A percentile compares a stretch with the other conserved stretches of the same genome.
Conservation (phyloP, 1,284 basidiomycete species). For the Neonothopanus nambi region DNA sequence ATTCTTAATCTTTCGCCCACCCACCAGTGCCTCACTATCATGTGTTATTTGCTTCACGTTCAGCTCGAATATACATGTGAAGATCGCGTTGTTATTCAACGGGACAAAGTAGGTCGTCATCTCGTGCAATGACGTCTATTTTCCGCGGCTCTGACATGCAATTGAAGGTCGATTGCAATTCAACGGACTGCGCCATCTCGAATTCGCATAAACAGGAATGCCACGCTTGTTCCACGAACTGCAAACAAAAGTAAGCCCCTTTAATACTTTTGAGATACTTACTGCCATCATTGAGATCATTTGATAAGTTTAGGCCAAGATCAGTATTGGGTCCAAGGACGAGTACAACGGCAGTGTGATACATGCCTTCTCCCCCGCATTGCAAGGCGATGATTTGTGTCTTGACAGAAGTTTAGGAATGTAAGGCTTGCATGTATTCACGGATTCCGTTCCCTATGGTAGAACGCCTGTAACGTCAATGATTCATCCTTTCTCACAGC, state of each 20-base stretch:
- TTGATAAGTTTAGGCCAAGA: neutral
- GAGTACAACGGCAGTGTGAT: neutral
- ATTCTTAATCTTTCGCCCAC: no score
- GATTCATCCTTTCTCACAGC: no score
- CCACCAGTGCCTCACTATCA: neutral
- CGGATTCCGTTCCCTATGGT: no score
- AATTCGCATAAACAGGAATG: neutral
- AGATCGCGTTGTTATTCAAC: neutral
- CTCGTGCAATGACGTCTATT: neutral
- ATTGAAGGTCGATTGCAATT: slow-evolving; percentile 5
- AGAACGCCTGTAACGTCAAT: no score
- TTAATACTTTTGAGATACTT: neutral
- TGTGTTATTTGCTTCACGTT: slow-evolving; percentile 1
- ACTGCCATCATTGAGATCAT: neutral
- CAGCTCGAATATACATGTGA: neutral
- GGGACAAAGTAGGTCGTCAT: neutral
- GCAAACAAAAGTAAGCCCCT: neutral
- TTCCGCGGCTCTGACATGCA: no score
- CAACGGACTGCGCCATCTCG: neutral
- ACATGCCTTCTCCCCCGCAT: neutral
- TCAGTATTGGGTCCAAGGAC: neutral
- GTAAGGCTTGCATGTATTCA: no score
- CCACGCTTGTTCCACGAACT: neutral
- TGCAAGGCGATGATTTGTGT: neutral
- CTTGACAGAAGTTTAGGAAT: neutral